Evolutionary conservation across 495 filamentous ascomycete species (phyloP), one percentile per base, ranked within the genome.

Genomic region (Tetracladium marchalianum): DNA sequence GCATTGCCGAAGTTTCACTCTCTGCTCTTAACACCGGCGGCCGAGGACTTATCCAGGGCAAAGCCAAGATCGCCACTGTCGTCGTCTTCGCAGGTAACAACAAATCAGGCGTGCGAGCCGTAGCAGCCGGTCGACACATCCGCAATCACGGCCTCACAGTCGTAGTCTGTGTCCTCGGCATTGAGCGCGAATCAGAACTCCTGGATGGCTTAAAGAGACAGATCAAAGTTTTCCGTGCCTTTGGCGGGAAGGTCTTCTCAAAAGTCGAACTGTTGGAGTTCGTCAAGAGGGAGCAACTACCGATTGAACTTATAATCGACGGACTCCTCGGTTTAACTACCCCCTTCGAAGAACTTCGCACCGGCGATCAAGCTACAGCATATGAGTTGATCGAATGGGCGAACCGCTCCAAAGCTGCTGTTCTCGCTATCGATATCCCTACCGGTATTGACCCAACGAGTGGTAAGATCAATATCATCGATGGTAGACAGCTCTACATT

Each of bases 31-130:
- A 67, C 1, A 73, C 78, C 47, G 56, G 62, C 41, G 74, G 75
- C 9, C 67, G 69, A 34, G 63, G 70, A 12, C 62, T 41, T 62
- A 70, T 43, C 13, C 46, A 52, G 18, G 39, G 49, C 41, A 42
- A 61, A 49, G 65, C 71, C 51, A 57, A 65, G 1, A 62, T 70
- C 35, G 58, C 69, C 19, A 78, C 79, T 1, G 80, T 95, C 32
- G 76, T 94, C 16, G 74, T 95, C 16, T 68, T 95, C 13, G 88
- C 85, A 1, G 92, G 92, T 16, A 95, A 94, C 56, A 85, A 93
- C 57, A 84, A 85, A 49, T 84, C 77, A 1, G 92, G 90, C 16
- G 81, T 83, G 12, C 75, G 92, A 41, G 87, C 88, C 10, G 73
- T 96, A 39, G 83, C 88, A 9, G 87, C 87, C 2, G 89, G 82